phyloP scores from a whole-genome alignment of 2,329 filamentous ascomycete genomes.

The Didymosphaeria variabile region DNA sequence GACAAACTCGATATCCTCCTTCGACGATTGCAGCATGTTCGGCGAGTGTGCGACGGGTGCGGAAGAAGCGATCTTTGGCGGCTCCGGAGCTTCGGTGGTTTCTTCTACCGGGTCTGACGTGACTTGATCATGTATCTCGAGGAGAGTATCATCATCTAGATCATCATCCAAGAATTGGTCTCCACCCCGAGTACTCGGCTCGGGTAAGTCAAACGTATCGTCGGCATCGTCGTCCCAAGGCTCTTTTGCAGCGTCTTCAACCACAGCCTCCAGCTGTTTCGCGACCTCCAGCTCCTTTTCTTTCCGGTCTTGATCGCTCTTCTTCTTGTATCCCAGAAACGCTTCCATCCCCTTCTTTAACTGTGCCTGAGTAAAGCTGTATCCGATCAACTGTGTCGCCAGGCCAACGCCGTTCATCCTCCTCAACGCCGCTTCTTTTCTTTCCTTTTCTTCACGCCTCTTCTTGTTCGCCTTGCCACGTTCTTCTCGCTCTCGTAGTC shows the following conservation, averaged over 20 bases:
- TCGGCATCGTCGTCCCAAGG: constrained; percentile 43
- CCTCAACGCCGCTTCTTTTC: constrained; percentile 40
- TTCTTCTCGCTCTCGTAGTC: constrained; percentile 44
- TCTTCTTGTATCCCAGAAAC: constrained; percentile 42
- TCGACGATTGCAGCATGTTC: constrained; percentile 3
- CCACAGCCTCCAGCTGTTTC: constrained; percentile 33
- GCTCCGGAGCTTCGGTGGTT: constrained; percentile 2
- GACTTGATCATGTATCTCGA: constrained; percentile 39
- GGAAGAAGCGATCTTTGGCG: constrained; percentile 12
- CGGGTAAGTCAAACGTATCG: constrained; percentile 26
- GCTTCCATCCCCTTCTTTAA: constrained; percentile 51
- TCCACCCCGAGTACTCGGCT: constrained; percentile 10
- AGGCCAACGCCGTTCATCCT: constrained; percentile 43
- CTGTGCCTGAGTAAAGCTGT: constrained; percentile 47
- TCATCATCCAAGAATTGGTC: constrained; percentile 41
- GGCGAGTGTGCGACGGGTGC: constrained; percentile 11
- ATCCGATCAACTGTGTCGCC: constrained; percentile 52
- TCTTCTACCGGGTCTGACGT: constrained; percentile 38
- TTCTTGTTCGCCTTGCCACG: constrained; percentile 39
- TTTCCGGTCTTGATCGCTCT: constrained; percentile 31
- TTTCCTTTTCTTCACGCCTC: constrained; percentile 43
- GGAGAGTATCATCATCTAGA: constrained; percentile 44
- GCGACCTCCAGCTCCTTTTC: constrained; percentile 29
- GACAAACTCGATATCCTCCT: constrained; percentile 31
- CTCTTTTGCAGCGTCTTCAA: constrained; percentile 38